Evolutionary conservation across 208 protist genomes (phyloP).

Genomic region (Vickermania spadyakhi): DNA sequence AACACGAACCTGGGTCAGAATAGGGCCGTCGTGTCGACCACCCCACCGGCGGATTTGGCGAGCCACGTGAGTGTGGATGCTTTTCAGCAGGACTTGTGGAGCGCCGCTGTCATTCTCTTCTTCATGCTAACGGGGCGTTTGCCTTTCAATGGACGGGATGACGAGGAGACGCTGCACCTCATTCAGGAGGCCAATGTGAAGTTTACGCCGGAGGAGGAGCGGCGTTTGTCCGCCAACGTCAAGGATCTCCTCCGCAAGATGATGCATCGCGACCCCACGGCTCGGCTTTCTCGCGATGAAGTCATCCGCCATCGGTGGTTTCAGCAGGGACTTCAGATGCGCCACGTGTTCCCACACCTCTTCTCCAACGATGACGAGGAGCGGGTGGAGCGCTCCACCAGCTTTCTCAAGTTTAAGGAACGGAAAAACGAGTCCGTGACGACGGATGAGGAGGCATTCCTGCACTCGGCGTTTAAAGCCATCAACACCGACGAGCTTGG

Average conservation of each 20-base stretch:
- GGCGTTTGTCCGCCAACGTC: constrained; percentile 51
- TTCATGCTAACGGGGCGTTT: constrained; percentile 94
- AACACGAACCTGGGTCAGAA: too few relatives aligned
- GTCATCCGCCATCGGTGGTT: constrained; percentile 88
- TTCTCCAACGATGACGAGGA: background rate
- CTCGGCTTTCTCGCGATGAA: constrained; percentile 75
- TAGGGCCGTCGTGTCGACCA: background rate
- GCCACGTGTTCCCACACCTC: constrained; percentile 53
- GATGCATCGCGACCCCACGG: constrained; percentile 71
- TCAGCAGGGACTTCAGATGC: constrained; percentile 30
- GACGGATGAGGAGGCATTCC: constrained; percentile 53
- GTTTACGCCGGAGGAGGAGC: constrained; percentile 60
- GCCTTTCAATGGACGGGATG: constrained; percentile 91
- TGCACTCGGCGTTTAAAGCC: constrained; percentile 60
- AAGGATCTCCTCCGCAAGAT: constrained; percentile 57
- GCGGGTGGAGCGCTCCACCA: background rate
- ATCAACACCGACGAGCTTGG: constrained; percentile 78
- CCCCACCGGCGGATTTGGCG: background rate
- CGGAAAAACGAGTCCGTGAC: constrained; percentile 32
- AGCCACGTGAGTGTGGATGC: constrained; percentile 30
- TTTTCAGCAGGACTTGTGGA: constrained; percentile 89
- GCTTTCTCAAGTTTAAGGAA: constrained; percentile 54
- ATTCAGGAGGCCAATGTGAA: constrained; percentile 46
- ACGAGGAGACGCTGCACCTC: constrained; percentile 92
- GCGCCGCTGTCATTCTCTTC: constrained; percentile 87